Conservation (phyloP, 2,329 filamentous ascomycete genomes). For the Colletotrichum sidae region DNA sequence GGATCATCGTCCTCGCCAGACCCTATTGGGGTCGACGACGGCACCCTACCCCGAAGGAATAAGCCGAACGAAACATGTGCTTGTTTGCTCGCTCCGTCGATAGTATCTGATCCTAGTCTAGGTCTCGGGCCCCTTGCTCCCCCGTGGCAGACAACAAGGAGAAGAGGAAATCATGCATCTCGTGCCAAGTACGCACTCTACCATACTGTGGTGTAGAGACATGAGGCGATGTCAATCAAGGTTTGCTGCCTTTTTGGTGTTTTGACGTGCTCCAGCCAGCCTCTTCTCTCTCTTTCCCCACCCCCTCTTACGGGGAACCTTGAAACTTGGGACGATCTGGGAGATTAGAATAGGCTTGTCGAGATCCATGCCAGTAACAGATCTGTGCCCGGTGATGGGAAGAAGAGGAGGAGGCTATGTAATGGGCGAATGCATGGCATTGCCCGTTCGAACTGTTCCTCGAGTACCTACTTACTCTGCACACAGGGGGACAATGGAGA, state of each 20-base stretch:
- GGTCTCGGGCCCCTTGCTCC: slow-evolving; percentile 1
- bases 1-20: neutral
- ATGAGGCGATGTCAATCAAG: slow-evolving; percentile 4
- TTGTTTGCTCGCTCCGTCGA: slow-evolving; percentile 14
- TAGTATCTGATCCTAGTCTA: slow-evolving; percentile 25
- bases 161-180: neutral
- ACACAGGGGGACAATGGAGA: too few relatives aligned
- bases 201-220: slow-evolving; percentile 7
- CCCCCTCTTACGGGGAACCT: neutral
- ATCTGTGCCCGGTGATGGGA: neutral
- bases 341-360: slow-evolving; percentile 12
- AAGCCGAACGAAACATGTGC: slow-evolving; percentile 1
- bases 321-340: slow-evolving; percentile 26
- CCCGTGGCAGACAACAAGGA: slow-evolving; percentile 15
- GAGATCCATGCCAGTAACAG: slow-evolving; percentile 3
- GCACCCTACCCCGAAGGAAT: too few relatives aligned
- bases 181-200: neutral
- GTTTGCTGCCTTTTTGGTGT: neutral
- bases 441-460: too few relatives aligned
- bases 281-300: slow-evolving; percentile 6
- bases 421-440: too few relatives aligned
- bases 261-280: slow-evolving; percentile 15
- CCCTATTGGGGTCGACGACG: too few relatives aligned
- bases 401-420: neutral
- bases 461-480: too few relatives aligned